Conservation (phyloP, 768 basidiomycete genomes). For the Arthromyces matolae region DNA sequence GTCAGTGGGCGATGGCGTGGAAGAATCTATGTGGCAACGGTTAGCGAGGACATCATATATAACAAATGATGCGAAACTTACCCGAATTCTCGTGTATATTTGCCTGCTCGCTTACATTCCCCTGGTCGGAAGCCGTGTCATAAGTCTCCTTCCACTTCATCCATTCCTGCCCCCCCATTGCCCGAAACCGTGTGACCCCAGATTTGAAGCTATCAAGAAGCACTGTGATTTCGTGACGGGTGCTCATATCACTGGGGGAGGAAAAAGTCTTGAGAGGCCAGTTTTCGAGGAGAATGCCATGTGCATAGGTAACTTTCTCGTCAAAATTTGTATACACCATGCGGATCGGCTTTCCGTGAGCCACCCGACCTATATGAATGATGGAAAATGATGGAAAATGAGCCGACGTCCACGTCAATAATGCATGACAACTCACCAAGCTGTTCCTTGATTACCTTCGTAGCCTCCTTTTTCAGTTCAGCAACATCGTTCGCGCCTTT, state of each 20-base stretch:
- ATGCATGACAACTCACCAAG: background rate
- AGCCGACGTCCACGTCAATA: too few species aligned
- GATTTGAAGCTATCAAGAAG: background rate
- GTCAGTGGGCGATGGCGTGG: too few species aligned
- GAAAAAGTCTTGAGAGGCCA: background rate
- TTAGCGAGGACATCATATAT: too few species aligned
- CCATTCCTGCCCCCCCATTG: background rate
- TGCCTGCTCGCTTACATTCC: background rate
- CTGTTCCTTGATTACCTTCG: background rate
- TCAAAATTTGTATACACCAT: background rate
- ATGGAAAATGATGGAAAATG: too few species aligned
- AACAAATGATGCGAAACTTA: background rate
- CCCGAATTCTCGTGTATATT: background rate
- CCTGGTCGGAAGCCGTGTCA: too few species aligned
- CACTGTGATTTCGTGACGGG: background rate
- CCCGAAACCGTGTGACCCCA: background rate
- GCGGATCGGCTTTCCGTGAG: background rate
- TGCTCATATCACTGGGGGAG: background rate
- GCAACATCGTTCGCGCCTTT: too few species aligned
- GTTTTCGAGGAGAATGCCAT: background rate
- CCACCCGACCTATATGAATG: background rate
- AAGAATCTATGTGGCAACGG: too few species aligned
- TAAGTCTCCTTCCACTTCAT: background rate
- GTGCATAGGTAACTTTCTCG: background rate
- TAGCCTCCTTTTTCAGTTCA: too few species aligned